Evolutionary conservation across 1,139 yeast genomes (phyloP).

Genomic region (Pichia sp.): DNA sequence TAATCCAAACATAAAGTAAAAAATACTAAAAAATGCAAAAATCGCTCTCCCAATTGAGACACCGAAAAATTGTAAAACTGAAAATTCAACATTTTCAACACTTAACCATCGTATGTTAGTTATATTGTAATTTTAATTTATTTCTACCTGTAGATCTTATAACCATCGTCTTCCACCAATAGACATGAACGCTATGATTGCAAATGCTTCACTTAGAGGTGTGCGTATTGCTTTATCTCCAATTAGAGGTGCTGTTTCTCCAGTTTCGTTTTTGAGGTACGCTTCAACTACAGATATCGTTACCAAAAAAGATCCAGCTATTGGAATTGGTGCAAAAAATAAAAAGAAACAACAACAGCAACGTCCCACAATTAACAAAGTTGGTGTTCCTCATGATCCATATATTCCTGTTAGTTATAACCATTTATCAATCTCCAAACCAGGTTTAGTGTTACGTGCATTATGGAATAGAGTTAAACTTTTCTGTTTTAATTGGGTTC

Average conservation of each 20-base stretch:
- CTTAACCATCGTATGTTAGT: too few relatives aligned
- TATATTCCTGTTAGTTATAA: slow-evolving; percentile 44
- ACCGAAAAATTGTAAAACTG: not conserved
- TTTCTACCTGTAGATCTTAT: too few relatives aligned
- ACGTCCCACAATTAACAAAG: slow-evolving; percentile 28
- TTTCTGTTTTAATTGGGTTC: slow-evolving; percentile 56
- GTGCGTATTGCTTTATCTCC: not conserved
- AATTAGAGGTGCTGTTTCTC: not conserved
- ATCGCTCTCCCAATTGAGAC: not conserved
- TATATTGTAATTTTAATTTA: too few relatives aligned
- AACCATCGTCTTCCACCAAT: too few relatives aligned
- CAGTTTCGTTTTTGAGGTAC: slow-evolving; percentile 4
- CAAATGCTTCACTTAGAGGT: not conserved
- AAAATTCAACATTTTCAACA: too few relatives aligned
- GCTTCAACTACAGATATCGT: slow-evolving; percentile 13
- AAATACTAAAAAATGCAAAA: too few relatives aligned
- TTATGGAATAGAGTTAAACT: slow-evolving; percentile 45
- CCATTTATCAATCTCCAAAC: slow-evolving; percentile 41
- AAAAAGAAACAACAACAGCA: slow-evolving; percentile 18
- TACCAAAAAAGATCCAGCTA: slow-evolving; percentile 12
- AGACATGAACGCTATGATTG: not conserved
- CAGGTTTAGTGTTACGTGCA: slow-evolving; percentile 32
- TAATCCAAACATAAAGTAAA: not conserved
- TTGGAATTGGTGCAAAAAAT: slow-evolving; percentile 15
- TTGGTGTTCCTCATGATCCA: slow-evolving; percentile 42